Conservation (phyloP, 495 filamentous ascomycete genomes). For the Aspergillus steynii region DNA sequence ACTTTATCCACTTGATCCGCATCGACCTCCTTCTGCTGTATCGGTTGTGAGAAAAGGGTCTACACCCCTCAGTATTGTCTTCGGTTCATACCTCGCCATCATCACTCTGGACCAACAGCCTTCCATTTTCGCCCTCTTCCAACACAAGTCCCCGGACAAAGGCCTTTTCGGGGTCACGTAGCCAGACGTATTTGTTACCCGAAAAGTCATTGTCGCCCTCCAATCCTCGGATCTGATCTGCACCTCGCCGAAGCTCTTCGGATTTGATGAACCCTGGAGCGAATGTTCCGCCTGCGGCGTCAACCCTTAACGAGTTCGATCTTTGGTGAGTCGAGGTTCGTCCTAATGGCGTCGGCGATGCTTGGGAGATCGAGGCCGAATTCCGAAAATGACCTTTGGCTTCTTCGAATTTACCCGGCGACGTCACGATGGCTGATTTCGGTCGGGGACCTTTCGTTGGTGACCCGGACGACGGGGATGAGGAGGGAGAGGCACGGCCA, state of each 20-base stretch:
- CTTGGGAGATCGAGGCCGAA: slow-evolving; percentile 52
- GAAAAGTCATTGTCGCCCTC: slow-evolving; percentile 98
- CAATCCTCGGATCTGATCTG: slow-evolving; percentile 71
- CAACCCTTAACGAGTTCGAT: slow-evolving; percentile 60
- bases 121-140: slow-evolving; percentile 68
- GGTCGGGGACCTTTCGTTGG: slow-evolving; percentile 54
- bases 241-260: slow-evolving; percentile 65
- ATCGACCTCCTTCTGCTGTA: slow-evolving; percentile 82
- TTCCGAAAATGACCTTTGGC: slow-evolving; percentile 55
- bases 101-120: slow-evolving; percentile 84
- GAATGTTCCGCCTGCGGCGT: slow-evolving; percentile 73
- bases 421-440: slow-evolving; percentile 69
- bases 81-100: slow-evolving; percentile 74
- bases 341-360: slow-evolving; percentile 30
- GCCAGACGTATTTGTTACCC: slow-evolving; percentile 98
- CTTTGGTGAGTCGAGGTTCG: slow-evolving; percentile 42
- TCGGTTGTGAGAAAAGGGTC: slow-evolving; percentile 15
- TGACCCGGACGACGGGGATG: slow-evolving; percentile 58
- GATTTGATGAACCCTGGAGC: slow-evolving; percentile 93
- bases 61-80: not conserved
- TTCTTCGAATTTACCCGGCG: slow-evolving; percentile 45
- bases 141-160: slow-evolving; percentile 92
- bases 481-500: slow-evolving; percentile 58
- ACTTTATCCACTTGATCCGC: slow-evolving; percentile 91
- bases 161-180: slow-evolving; percentile 79